phyloP scores from a whole-genome alignment of 306 rosid species.

The Aeschynomene evenia region DNA sequence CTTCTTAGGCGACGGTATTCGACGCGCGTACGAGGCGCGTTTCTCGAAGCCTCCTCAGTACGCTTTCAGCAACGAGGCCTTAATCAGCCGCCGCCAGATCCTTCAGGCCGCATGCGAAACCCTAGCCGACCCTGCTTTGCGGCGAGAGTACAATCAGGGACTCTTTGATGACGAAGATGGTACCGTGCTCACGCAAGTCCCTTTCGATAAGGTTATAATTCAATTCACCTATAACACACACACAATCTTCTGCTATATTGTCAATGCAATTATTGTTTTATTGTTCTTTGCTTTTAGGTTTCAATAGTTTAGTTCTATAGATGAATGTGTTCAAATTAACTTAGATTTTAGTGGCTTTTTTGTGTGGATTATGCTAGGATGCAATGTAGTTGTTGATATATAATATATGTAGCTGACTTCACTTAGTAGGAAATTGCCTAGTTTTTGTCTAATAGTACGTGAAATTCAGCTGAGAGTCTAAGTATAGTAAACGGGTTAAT shows the following conservation, averaged over 20 bases:
- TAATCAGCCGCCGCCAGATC: conserved; percentile 81
- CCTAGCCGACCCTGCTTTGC: conserved; percentile 60
- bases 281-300: no score
- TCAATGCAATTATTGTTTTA: no score
- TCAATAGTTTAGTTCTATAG: no score
- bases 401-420: not conserved
- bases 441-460: not conserved
- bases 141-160: conserved; percentile 80
- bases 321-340: no score
- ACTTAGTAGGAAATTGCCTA: not conserved
- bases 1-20: conserved; percentile 85
- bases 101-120: conserved; percentile 95
- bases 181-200: conserved; percentile 70
- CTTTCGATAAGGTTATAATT: conserved; percentile 76
- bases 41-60: conserved; percentile 87
- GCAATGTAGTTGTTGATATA: no score
- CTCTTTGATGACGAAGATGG: conserved; percentile 62
- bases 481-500: no score
- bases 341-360: no score
- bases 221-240: not conserved
- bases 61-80: conserved; percentile 75
- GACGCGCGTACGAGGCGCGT: conserved; percentile 80
- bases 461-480: no score
- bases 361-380: no score
- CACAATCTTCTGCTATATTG: no score